Conservation (phyloP, 495 filamentous ascomycete genomes). For the Neurospora sp. region DNA sequence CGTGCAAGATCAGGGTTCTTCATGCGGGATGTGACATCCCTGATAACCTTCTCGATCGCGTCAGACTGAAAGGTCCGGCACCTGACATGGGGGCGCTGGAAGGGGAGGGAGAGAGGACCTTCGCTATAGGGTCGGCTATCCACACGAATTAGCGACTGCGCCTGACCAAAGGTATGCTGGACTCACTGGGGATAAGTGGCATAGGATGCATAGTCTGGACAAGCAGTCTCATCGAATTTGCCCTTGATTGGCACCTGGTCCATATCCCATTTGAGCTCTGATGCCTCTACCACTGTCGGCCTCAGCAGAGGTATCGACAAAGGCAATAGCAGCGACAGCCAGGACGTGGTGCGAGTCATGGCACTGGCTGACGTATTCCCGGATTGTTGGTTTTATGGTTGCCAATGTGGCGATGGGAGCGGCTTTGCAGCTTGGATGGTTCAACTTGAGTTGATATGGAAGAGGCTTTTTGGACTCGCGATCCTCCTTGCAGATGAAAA, state of each 20-base stretch:
- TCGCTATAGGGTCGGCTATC: slow-evolving; percentile 63
- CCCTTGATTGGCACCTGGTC: slow-evolving; percentile 15
- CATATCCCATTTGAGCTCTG: slow-evolving; percentile 4
- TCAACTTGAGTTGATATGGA: not conserved
- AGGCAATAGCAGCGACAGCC: slow-evolving; percentile 8
- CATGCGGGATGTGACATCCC: slow-evolving; percentile 68
- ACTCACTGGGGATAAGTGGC: slow-evolving; percentile 37
- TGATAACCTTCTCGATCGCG: slow-evolving; percentile 78
- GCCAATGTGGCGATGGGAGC: not conserved
- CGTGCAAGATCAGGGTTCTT: slow-evolving; percentile 81
- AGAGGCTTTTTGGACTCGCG: not conserved
- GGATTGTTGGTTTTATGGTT: not conserved
- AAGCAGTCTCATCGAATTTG: slow-evolving; percentile 22
- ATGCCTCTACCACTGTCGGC: slow-evolving; percentile 2
- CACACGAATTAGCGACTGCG: not conserved
- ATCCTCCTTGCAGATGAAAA: not conserved
- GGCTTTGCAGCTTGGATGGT: not conserved
- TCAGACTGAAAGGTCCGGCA: slow-evolving; percentile 86
- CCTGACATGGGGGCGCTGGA: slow-evolving; percentile 66
- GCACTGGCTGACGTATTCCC: not conserved
- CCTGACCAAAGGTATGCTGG: not conserved
- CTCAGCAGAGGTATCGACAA: slow-evolving; percentile 7
- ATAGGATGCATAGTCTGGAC: slow-evolving; percentile 45
- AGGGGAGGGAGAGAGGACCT: slow-evolving; percentile 75
- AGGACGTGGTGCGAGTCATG: not conserved